Evolutionary conservation across 768 basidiomycete species (phyloP), one percentile per base, ranked within the genome.

Genomic region (Boletus speciosus): DNA sequence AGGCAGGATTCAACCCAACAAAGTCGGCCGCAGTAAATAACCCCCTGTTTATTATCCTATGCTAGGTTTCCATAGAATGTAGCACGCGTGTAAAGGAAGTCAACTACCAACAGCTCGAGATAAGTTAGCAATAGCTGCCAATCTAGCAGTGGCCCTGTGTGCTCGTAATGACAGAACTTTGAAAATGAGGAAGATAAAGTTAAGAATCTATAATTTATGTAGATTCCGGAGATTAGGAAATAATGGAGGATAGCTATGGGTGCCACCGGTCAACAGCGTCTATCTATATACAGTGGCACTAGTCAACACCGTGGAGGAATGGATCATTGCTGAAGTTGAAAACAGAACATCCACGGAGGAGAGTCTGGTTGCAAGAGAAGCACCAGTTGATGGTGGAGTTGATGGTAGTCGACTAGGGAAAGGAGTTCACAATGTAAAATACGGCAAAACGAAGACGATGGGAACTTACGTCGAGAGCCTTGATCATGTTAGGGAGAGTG

Each of bases 301-400:
- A 6, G 27, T 8, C 27, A 27, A 27, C 27, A 27, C 27, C 27
- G 4, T 27, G 6, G 27, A 69, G 56, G 67, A 69, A 69, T 43
- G 63, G 63, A 42, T 69, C 69, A 3, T 41, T 56, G 47, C 60
- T 67, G 15, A 9, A 69, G 55, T 71, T 64, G 52, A 52, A 71
- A 36, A 69, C 67, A 12, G 67, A 69, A 46, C 68, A 69, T 37
- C 68, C 68, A 31, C 68, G 68, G 14, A 54, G 46, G 31, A 71
- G 5, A 16, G 69, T 69, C 47, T 71, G 69, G 39, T 69, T 69
- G 57, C 72, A 72, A 27, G 63, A 61, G 47, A 64, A 61, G 43
- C 71, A 72, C 71, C 71, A 73, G 25, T 72, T 57, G 5, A 55
- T n/a, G 2, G 71, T 73, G 7, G 62, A 56, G 45, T 73, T 72